Evolutionary conservation across 108 stramenopile species (phyloP).

Genomic region (Skeletonema costatum): DNA sequence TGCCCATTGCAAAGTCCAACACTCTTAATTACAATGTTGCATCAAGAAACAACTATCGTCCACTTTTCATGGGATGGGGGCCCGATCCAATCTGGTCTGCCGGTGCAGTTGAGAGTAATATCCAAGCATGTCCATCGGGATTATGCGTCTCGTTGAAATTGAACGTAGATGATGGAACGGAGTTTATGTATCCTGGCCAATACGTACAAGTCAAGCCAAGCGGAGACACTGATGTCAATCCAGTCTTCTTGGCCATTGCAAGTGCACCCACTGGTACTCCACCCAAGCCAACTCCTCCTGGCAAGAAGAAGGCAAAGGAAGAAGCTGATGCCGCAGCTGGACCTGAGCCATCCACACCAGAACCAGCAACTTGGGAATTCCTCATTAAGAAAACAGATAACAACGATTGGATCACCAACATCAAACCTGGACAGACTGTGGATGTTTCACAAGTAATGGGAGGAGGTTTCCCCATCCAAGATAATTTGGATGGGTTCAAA

Average conservation of each 20-base stretch:
- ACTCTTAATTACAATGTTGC: background rate
- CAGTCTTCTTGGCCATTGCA: slow-evolving; percentile 85
- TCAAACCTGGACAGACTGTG: slow-evolving; percentile 46
- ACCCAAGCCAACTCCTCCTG: slow-evolving; percentile 21
- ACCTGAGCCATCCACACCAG: slow-evolving; percentile 22
- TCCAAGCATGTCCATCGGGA: slow-evolving; percentile 66
- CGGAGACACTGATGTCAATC: slow-evolving; percentile 54
- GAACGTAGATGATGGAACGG: slow-evolving; percentile 59
- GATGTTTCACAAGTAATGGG: slow-evolving; percentile 89
- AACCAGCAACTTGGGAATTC: slow-evolving; percentile 75
- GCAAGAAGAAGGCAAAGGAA: slow-evolving; percentile 17
- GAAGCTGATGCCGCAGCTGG: slow-evolving; percentile 52
- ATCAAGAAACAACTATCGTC: slow-evolving; percentile 7
- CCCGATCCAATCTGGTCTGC: slow-evolving; percentile 83
- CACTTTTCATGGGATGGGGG: slow-evolving; percentile 86
- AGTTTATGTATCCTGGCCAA: slow-evolving; percentile 77
- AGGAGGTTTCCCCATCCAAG: slow-evolving; percentile 81
- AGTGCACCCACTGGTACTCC: slow-evolving; percentile 54
- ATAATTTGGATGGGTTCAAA: slow-evolving; percentile 86
- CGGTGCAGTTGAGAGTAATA: slow-evolving; percentile 42
- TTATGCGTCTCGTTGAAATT: slow-evolving; percentile 61
- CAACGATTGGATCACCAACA: slow-evolving; percentile 73
- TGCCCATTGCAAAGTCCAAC: background rate
- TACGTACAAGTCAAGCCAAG: slow-evolving; percentile 69
- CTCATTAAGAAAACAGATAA: slow-evolving; percentile 87